Percentiles rank a stretch among this genome's conserved stretches.
Evolutionary conservation across 805 yeast species (phyloP).

Genomic region (Candida pseudoglaebosa): DNA sequence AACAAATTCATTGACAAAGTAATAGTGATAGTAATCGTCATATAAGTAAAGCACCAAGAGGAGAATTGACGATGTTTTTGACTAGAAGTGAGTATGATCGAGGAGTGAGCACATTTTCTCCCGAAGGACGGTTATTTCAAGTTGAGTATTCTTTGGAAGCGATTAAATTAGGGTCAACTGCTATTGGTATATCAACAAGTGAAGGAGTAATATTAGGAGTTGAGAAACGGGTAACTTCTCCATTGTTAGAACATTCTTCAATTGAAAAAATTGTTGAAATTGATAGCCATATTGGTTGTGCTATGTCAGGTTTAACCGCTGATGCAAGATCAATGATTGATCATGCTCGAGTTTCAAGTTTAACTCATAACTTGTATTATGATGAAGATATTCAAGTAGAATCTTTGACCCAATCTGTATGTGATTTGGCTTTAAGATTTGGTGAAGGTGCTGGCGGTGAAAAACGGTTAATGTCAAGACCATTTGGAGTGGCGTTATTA

Average conservation of each 20-base stretch:
- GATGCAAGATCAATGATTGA: constrained; percentile 99
- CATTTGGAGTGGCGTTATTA: constrained; percentile 95
- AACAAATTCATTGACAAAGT: too few relatives aligned
- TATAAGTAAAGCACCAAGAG: too few relatives aligned
- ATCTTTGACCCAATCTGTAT: constrained; percentile 90
- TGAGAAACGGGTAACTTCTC: constrained; percentile 93
- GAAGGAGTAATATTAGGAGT: constrained; percentile 97
- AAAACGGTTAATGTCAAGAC: constrained; percentile 93
- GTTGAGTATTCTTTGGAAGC: constrained; percentile 98
- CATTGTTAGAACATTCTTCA: constrained; percentile 84
- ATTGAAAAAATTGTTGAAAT: constrained; percentile 96
- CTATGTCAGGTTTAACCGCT: constrained; percentile 98
- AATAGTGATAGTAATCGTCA: too few relatives aligned
- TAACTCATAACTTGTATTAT: constrained; percentile 84
- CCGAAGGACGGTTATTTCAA: constrained; percentile 97
- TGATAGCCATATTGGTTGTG: constrained; percentile 93
- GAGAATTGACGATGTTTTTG: too few relatives aligned
- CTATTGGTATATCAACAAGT: constrained; percentile 92
- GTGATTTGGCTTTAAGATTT: constrained; percentile 93
- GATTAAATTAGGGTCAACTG: constrained; percentile 94
- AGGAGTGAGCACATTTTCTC: constrained; percentile 97
- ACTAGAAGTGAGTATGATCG: constrained; percentile 99
- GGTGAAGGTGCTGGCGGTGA: constrained; percentile 98
- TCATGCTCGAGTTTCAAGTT: constrained; percentile 88
- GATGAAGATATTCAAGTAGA: constrained; percentile 92